Evolutionary conservation across 1,284 basidiomycete species (phyloP), one percentile per base, ranked within the genome.

Genomic region (Megacollybia platyphylla): DNA sequence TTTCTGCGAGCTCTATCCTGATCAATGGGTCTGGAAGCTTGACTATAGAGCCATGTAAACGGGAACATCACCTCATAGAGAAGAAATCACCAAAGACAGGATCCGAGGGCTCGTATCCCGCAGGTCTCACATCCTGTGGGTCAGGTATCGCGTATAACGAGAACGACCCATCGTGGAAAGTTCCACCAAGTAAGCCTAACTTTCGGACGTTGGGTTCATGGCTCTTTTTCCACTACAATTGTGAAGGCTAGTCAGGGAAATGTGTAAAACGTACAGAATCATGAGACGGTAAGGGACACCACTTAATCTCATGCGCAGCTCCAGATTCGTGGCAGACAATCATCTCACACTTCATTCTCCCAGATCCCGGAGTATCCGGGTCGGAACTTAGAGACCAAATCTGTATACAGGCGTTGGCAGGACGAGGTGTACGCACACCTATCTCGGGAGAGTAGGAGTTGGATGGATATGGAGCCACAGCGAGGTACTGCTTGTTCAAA

Each of bases 281-380:
- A 52, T 87, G 74, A 13, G 79, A 73, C 0, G 88, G 88, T 30
- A 88, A 56, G 3, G 90, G 91, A 60, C 89, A 92, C 90, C 91
- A 96, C 59, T 82, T 87, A 11, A 91, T 54, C 41, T 87, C 79
- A 49, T 78, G 71, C 3, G 79, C 84, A 3, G 82, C 72, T 0
- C 88, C 87, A 20, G 71, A 70, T 13, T 89, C 79, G 4, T 88
- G 50, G 50, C 88, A 91, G 0, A 94, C 52, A 5, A 87, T 74
- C 64, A 88, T 66, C 52, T 84, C 86, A 49, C 86, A 87, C 9
- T 55, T 60, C 63, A 83, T 69, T 43, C 64, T 56, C 0, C 73
- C 73, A 0, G 42, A 44, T 39, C 61, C 58, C 4, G 48, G 13
- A n/a, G 11, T 17, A 15, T 40, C 3, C n/a, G 28, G 24, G 10